Percentiles rank a stretch among this genome's conserved stretches.
phyloP scores from a whole-genome alignment of 805 yeast genomes.

The Alloascoidea hylecoeti region DNA sequence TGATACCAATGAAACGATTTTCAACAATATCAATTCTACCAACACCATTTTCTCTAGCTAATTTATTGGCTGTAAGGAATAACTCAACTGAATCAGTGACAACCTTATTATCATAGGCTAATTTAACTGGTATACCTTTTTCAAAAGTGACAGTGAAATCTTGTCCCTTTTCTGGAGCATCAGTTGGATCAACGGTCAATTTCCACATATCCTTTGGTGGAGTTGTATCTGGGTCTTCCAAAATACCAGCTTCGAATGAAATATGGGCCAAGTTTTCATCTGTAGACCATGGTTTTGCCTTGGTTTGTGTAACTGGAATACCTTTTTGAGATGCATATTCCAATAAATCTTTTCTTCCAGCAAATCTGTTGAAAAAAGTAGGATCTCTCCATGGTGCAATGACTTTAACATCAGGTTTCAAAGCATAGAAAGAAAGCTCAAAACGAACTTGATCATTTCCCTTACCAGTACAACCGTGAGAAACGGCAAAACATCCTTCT shows the following conservation, averaged over 20 bases:
- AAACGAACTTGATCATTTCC: conserved; percentile 99
- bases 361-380: conserved; percentile 83
- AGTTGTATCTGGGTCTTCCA: conserved; percentile 96
- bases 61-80: conserved; percentile 82
- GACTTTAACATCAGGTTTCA: conserved; percentile 92
- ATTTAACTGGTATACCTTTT: conserved; percentile 80
- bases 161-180: conserved; percentile 92
- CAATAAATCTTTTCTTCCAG: conserved; percentile 93
- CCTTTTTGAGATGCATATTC: conserved; percentile 87
- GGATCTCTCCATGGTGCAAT: conserved; percentile 99
- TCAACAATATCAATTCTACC: conserved; percentile 99
- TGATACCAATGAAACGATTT: conserved; percentile 96
- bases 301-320: conserved; percentile 93
- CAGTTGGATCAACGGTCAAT: conserved; percentile 87
- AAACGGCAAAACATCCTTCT: conserved; percentile 96
- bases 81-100: conserved; percentile 85
- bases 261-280: conserved; percentile 99
- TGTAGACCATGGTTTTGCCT: conserved; percentile 99
- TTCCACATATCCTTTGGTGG: conserved; percentile 99
- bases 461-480: conserved; percentile 99
- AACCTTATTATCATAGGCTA: conserved; percentile 41
- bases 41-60: conserved; percentile 98
- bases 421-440: conserved; percentile 92
- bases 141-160: conserved; percentile 69
- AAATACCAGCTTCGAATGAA: conserved; percentile 97